These are phyloP conservation scores for Talaromyces marneffei DNA, from an alignment of 2,329 filamentous ascomycete genomes.

Conservation along the genomic window DNA sequence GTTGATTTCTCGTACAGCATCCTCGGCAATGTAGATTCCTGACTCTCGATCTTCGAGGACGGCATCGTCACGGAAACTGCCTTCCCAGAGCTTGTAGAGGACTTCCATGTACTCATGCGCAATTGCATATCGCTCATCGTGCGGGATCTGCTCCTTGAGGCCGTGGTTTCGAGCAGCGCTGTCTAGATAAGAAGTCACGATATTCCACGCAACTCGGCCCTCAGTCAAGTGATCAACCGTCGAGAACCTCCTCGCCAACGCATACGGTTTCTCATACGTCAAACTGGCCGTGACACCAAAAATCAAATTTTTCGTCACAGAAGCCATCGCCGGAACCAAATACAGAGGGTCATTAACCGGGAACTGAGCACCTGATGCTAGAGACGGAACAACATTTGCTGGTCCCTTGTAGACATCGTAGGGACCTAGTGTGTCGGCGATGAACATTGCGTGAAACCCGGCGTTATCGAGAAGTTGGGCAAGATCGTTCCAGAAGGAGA, in stretches of 20 bases:
- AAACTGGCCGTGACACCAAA: constrained; percentile 52
- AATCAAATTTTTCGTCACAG: constrained; percentile 43
- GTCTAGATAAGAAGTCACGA: constrained; percentile 47
- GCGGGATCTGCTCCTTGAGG: constrained; percentile 40
- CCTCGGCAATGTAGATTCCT: constrained; percentile 29
- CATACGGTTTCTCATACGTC: constrained; percentile 52
- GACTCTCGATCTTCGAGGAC: constrained; percentile 22
- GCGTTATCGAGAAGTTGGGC: constrained; percentile 45
- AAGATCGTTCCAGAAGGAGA: constrained; percentile 44
- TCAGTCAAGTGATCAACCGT: constrained; percentile 49
- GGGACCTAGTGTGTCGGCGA: constrained; percentile 46
- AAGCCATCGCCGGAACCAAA: constrained; percentile 43
- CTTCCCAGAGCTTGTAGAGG: constrained; percentile 48
- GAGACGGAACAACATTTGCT: constrained; percentile 33
- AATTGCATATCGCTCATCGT: constrained; percentile 46
- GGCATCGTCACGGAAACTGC: constrained; percentile 44
- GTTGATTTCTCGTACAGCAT: constrained; percentile 33
- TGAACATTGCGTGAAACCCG: constrained; percentile 48
- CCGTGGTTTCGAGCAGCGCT: constrained; percentile 46
- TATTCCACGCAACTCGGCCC: constrained; percentile 50
- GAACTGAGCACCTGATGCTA: constrained; percentile 39
- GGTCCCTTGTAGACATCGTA: constrained; percentile 45
- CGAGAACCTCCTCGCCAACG: constrained; percentile 50
- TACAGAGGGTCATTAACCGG: constrained; percentile 40
- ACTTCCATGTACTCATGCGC: constrained; percentile 46